Evolutionary conservation across 139 green algal genomes (phyloP), one percentile per base, ranked within the genome.

Genomic region (Coelastrella sp.): DNA sequence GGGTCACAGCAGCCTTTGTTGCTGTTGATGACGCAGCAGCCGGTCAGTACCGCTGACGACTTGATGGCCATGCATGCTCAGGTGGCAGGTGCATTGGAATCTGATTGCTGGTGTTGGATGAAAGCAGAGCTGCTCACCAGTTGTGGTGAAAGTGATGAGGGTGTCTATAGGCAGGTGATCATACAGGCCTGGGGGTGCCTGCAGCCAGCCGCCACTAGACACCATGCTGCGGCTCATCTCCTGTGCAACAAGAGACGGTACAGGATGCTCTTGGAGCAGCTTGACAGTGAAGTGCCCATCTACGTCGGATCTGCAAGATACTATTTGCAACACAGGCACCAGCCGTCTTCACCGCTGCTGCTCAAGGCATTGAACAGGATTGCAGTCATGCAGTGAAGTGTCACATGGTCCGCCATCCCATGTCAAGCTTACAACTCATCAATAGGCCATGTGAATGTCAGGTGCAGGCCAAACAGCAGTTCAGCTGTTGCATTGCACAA

Each of bases 161-260:
- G 27, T 60, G 76, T 82, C n/a, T 22, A 82, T 17, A 22, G 27
- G 22, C 20, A 60, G n/a, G n/a, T 82, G 25, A 15, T 82, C 11
- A 15, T 22, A 9, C 76, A 82, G 76, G 11, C 15, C 12, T 24
- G 8, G 19, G 27, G 76, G 76, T 14, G n/a, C n/a, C 8, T 82
- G 76, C 24, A 82, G 76, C 76, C 76, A 82, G 76, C 19, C 58
- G 76, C 76, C 76, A 19, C 27, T 11, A 59, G 76, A 82, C 25
- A 82, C 76, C 76, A 82, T 82, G 20, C 22, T 60, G 76, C 9
- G 8, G 24, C 12, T 1, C 24, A 82, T 22, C 76, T 22, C 27
- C 76, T 82, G 35, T 3, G 35, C 1, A 3, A 49, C 35, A 49
- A 49, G 73, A 72, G 15, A 72, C 63, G 5, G 63, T 72, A 72